Evolutionary conservation across 1,284 basidiomycete genomes (phyloP).

Genomic region (Mycena sp.): DNA sequence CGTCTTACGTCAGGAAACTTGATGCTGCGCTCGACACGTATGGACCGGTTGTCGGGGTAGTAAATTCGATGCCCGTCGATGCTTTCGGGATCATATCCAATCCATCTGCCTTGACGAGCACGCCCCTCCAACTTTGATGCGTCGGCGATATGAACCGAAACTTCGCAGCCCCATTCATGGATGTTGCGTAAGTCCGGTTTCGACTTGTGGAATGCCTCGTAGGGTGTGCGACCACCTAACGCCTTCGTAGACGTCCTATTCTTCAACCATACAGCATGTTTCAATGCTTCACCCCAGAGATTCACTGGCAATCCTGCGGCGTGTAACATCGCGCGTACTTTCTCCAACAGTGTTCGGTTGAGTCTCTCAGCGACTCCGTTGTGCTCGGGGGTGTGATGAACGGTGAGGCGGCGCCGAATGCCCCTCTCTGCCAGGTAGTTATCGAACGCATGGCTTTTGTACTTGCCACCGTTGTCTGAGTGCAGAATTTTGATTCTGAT

Average conservation of each 20-base stretch:
- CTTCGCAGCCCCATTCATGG: conserved; percentile 36
- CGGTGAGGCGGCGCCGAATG: conserved; percentile 6
- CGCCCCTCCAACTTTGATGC: conserved; percentile 24
- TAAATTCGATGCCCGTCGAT: conserved; percentile 40
- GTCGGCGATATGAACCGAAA: conserved; percentile 31
- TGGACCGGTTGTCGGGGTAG: conserved; percentile 15
- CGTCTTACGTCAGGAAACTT: not conserved
- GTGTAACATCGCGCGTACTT: conserved; percentile 36
- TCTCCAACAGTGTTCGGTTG: conserved; percentile 38
- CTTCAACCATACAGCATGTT: conserved; percentile 30
- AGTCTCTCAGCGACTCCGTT: conserved; percentile 42
- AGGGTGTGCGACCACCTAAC: conserved; percentile 31
- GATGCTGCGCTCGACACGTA: conserved; percentile 10
- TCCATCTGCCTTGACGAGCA: conserved; percentile 11
- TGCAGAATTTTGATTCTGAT: conserved; percentile 26
- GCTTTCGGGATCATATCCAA: conserved; percentile 25
- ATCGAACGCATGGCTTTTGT: conserved; percentile 27
- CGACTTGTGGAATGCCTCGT: conserved; percentile 28
- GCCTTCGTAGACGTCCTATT: conserved; percentile 30
- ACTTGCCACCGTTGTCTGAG: conserved; percentile 36
- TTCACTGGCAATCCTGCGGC: conserved; percentile 27
- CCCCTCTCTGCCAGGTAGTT: not conserved
- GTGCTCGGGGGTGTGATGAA: conserved; percentile 28
- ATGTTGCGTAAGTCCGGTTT: conserved; percentile 35
- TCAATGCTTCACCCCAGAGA: conserved; percentile 40